A percentile compares a stretch with the other conserved stretches of the same genome.
phyloP scores from a whole-genome alignment of 768 basidiomycete genomes.

The Sporobolomyces pararoseus region DNA sequence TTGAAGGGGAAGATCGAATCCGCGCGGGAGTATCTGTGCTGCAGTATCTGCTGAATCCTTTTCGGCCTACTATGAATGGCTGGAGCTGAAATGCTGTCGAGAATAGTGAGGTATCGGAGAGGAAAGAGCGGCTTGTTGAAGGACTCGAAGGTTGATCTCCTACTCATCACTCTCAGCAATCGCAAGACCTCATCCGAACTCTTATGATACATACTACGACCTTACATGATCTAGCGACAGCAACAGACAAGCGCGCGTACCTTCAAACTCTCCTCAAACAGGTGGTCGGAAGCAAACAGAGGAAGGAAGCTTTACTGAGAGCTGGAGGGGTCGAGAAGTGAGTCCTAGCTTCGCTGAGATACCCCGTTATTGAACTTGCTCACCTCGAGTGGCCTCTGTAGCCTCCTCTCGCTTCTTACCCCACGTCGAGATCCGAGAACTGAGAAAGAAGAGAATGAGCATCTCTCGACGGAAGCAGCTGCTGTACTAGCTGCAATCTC shows the following conservation, averaged over 20 bases:
- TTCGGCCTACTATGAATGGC: too few species aligned
- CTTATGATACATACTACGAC: not conserved
- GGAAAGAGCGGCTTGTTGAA: too few species aligned
- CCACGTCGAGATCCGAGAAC: not conserved
- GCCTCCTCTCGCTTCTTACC: conserved; percentile 13
- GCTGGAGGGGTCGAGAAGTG: not conserved
- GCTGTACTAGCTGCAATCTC: conserved; percentile 24
- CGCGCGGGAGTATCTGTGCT: too few species aligned
- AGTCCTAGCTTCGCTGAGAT: not conserved
- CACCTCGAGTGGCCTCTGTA: not conserved
- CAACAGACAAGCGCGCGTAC: conserved; percentile 4
- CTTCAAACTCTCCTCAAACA: conserved; percentile 6
- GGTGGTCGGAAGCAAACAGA: not conserved
- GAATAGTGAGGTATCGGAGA: too few species aligned
- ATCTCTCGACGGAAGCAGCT: conserved; percentile 9
- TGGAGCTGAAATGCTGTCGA: too few species aligned
- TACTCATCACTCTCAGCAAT: too few species aligned
- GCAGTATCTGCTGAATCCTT: too few species aligned
- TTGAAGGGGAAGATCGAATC: too few species aligned
- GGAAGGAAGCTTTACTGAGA: conserved; percentile 6
- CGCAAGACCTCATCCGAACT: too few species aligned
- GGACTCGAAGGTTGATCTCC: too few species aligned
- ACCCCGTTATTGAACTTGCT: too few species aligned
- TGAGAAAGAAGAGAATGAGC: not conserved
- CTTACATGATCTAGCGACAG: not conserved